These are phyloP conservation scores for Sporisorium exsertum DNA, from an alignment of 1,284 basidiomycete genomes.

Conservation along the genomic window DNA sequence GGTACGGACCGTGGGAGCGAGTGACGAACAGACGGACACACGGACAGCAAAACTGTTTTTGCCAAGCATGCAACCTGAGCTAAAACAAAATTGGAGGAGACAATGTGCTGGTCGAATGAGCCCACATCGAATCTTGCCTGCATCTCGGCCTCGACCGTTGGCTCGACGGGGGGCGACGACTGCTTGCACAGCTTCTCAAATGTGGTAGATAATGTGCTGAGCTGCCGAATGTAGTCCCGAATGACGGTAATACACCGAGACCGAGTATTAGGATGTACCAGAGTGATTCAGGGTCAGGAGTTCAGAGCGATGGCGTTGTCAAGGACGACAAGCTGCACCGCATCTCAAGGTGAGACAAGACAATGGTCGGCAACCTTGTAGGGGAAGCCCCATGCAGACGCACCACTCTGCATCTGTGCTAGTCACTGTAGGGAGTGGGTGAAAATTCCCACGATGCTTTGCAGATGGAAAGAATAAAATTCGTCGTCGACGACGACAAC, in stretches of 20 bases:
- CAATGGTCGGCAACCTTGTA: too few relatives aligned
- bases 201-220: too few relatives aligned
- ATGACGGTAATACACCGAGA: too few relatives aligned
- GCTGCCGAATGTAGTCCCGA: too few relatives aligned
- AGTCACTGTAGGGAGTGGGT: too few relatives aligned
- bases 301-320: background rate
- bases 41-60: background rate
- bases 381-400: too few relatives aligned
- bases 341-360: too few relatives aligned
- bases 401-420: background rate
- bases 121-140: background rate
- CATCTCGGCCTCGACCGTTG: background rate
- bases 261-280: too few relatives aligned
- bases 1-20: background rate
- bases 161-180: background rate
- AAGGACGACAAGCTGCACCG: background rate
- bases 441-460: background rate
- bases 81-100: background rate
- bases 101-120: too few relatives aligned
- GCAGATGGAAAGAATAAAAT: background rate
- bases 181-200: too few relatives aligned
- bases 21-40: background rate
- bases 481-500: too few relatives aligned
- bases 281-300: too few relatives aligned
- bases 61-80: slow-evolving; percentile 2